These are phyloP conservation scores for Nannochloropsis salina DNA, from an alignment of 108 stramenopile species.

Conservation along the genomic window DNA sequence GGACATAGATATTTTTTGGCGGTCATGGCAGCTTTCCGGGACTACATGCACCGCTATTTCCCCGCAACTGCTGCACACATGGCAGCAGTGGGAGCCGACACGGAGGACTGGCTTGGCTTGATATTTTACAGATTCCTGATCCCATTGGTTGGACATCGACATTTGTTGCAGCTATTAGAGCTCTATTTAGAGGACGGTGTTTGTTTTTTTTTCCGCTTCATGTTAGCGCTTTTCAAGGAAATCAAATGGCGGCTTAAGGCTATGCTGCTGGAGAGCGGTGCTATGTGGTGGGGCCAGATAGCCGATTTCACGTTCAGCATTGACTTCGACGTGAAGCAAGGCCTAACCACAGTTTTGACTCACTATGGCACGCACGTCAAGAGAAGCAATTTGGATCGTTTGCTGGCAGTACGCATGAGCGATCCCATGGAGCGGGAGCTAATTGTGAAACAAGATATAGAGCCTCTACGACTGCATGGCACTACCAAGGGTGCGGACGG, in stretches of 20 bases:
- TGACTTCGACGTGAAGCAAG: not conserved
- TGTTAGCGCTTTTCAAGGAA: not conserved
- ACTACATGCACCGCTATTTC: slow-evolving; percentile 12
- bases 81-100: slow-evolving; percentile 19
- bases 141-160: slow-evolving; percentile 3
- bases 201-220: not conserved
- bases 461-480: slow-evolving; percentile 16
- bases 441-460: slow-evolving; percentile 2
- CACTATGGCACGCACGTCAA: not conserved
- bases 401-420: not conserved
- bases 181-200: slow-evolving; percentile 15
- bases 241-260: not conserved
- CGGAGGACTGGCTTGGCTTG: not conserved
- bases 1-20: not conserved
- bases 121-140: not conserved
- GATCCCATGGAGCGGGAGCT: slow-evolving; percentile 7
- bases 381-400: slow-evolving; percentile 10
- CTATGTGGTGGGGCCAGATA: not conserved
- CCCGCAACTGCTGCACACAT: not conserved
- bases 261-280: not conserved
- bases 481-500: not conserved
- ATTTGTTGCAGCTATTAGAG: not conserved
- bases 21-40: not conserved
- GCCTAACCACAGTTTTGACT: not conserved
- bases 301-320: not conserved